These are phyloP conservation scores for Botrytis fragariae DNA, from an alignment of 2,329 filamentous ascomycete species.

Conservation along the genomic window DNA sequence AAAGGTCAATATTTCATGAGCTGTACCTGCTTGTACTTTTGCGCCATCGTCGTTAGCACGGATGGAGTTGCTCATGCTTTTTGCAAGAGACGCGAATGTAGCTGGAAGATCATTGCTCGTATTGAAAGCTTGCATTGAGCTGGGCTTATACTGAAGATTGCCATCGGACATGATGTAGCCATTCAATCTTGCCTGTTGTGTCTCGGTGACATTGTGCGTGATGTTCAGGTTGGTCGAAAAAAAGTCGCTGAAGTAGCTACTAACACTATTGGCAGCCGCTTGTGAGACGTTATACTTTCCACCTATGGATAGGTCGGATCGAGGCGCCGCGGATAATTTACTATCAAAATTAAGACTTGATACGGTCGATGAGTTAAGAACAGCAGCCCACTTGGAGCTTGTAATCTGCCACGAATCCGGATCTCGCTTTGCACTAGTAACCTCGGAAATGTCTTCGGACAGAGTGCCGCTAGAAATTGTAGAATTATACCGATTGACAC, in stretches of 20 bases:
- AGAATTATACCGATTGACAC: slow-evolving; percentile 5
- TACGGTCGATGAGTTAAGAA: slow-evolving; percentile 3
- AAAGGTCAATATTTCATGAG: background rate
- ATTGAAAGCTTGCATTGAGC: slow-evolving; percentile 8
- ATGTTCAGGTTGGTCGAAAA: slow-evolving; percentile 1
- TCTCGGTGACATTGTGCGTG: slow-evolving; percentile 3
- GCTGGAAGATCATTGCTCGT: slow-evolving; percentile 3
- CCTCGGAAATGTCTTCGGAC: background rate
- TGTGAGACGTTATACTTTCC: slow-evolving; percentile 8
- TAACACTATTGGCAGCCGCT: background rate
- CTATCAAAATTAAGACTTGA: slow-evolving; percentile 8
- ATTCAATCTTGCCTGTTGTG: slow-evolving; percentile 12
- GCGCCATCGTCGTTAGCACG: background rate
- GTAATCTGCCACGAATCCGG: slow-evolving; percentile 9
- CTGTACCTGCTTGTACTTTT: background rate
- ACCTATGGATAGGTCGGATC: slow-evolving; percentile 1
- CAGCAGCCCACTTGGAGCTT: slow-evolving; percentile 2
- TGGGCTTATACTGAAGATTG: slow-evolving; percentile 7
- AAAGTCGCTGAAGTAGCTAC: background rate
- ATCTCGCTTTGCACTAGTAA: slow-evolving; percentile 4
- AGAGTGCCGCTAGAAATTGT: background rate
- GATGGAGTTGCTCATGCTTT: slow-evolving; percentile 13
- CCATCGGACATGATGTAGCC: slow-evolving; percentile 7
- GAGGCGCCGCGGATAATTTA: slow-evolving; percentile 4
- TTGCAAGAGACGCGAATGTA: slow-evolving; percentile 7